Percentiles rank a stretch among this genome's conserved stretches.
Evolutionary conservation across 371 early-diverging fungal species (phyloP).

Genomic region (Mycotypha africana): DNA sequence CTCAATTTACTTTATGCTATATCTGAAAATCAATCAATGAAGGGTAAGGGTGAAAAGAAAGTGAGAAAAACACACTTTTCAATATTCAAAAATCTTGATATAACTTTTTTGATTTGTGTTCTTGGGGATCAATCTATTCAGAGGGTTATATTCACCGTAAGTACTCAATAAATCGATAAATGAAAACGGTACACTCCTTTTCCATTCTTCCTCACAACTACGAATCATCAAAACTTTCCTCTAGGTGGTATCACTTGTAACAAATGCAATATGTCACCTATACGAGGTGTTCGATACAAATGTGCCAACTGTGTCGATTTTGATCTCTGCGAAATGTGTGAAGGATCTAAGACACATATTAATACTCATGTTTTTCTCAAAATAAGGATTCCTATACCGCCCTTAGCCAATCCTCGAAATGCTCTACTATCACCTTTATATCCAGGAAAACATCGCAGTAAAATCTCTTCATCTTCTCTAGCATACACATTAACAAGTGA

Average conservation of each 20-base stretch:
- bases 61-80: no score
- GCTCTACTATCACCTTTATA: slow-evolving; percentile 81
- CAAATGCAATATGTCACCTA: slow-evolving; percentile 80
- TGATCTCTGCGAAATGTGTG: slow-evolving; percentile 93
- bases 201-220: background rate
- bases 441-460: slow-evolving; percentile 49
- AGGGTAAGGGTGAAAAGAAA: slow-evolving; percentile 60
- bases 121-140: no score
- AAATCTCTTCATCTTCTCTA: slow-evolving; percentile 24
- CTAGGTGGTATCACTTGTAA: slow-evolving; percentile 89
- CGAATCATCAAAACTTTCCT: background rate
- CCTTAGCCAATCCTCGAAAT: slow-evolving; percentile 81
- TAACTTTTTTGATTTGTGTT: no score
- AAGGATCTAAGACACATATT: slow-evolving; percentile 68
- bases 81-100: no score
- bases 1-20: slow-evolving; percentile 79
- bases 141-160: slow-evolving; percentile 79
- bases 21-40: slow-evolving; percentile 83
- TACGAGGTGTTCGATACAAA: slow-evolving; percentile 88
- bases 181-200: no score
- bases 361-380: slow-evolving; percentile 87
- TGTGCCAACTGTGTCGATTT: slow-evolving; percentile 92
- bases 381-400: slow-evolving; percentile 91
- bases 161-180: no score
- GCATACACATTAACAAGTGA: no score